phyloP scores from a whole-genome alignment of 106 monocot species.

The Vanilla planifolia region DNA sequence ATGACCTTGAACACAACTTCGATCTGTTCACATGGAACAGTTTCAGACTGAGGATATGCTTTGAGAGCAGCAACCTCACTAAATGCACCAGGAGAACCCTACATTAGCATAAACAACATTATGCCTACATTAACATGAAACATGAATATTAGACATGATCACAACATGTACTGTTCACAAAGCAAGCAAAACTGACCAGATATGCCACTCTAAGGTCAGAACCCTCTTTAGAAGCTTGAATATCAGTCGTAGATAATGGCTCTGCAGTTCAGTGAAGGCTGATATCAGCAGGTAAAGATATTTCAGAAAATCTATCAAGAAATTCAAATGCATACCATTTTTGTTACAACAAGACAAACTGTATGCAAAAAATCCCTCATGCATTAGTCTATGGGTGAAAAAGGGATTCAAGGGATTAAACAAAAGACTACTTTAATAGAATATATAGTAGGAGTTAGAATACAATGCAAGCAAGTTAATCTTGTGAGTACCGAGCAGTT shows the following conservation, averaged over 20 bases:
- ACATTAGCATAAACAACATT: too few relatives aligned
- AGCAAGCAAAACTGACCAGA: slow-evolving; percentile 28
- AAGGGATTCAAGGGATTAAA: neutral
- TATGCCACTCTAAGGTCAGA: slow-evolving; percentile 66
- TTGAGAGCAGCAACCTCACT: slow-evolving; percentile 75
- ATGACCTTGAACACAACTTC: slow-evolving; percentile 77
- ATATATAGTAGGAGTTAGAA: too few relatives aligned
- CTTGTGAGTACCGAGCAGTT: too few relatives aligned
- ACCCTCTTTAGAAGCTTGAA: slow-evolving; percentile 31
- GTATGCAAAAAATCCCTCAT: neutral
- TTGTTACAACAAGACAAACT: neutral
- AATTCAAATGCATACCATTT: neutral
- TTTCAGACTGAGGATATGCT: slow-evolving; percentile 64
- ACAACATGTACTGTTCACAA: too few relatives aligned
- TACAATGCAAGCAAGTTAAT: too few relatives aligned
- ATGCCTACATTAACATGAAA: too few relatives aligned
- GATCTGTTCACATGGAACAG: slow-evolving; percentile 72
- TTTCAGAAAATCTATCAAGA: neutral
- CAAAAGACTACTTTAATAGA: too few relatives aligned
- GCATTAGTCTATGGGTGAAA: neutral
- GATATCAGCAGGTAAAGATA: neutral
- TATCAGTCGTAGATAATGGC: slow-evolving; percentile 41
- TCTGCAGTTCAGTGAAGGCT: slow-evolving; percentile 30
- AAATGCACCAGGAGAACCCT: slow-evolving; percentile 76
- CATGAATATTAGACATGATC: too few relatives aligned